Conservation (phyloP, 805 yeast species). For the Metschnikowia matae region DNA sequence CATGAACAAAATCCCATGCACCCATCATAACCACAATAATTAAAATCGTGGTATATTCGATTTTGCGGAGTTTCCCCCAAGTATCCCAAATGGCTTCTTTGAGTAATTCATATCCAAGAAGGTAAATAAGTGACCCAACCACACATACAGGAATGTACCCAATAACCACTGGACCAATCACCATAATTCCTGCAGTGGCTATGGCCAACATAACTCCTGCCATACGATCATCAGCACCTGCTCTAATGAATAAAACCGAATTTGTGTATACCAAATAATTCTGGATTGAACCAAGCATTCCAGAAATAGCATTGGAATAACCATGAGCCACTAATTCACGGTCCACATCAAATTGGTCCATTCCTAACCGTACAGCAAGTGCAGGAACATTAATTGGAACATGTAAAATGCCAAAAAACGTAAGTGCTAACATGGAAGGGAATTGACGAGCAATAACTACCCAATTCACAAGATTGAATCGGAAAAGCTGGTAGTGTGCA, state of each 20-base stretch:
- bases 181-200: constrained; percentile 77
- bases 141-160: constrained; percentile 94
- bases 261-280: constrained; percentile 94
- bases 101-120: constrained; percentile 85
- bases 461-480: constrained; percentile 75
- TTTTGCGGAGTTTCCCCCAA: constrained; percentile 62
- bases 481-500: constrained; percentile 69
- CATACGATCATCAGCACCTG: constrained; percentile 87
- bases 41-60: constrained; percentile 81
- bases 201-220: constrained; percentile 88
- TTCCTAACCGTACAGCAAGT: constrained; percentile 81
- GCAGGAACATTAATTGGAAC: constrained; percentile 99
- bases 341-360: constrained; percentile 86
- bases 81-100: constrained; percentile 87
- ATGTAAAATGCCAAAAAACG: constrained; percentile 92
- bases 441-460: constrained; percentile 57
- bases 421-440: constrained; percentile 93
- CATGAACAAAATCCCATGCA: constrained; percentile 88
- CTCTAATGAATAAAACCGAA: constrained; percentile 83
- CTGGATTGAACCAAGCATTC: constrained; percentile 82
- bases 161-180: constrained; percentile 87
- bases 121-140: constrained; percentile 86
- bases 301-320: constrained; percentile 79
- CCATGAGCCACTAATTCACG: constrained; percentile 95
- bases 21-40: constrained; percentile 95